A percentile compares a stretch with the other conserved stretches of the same genome.
These are phyloP conservation scores for Chimonanthus praecox DNA, from an alignment of 164 flowering plant species.

Conservation along the genomic window DNA sequence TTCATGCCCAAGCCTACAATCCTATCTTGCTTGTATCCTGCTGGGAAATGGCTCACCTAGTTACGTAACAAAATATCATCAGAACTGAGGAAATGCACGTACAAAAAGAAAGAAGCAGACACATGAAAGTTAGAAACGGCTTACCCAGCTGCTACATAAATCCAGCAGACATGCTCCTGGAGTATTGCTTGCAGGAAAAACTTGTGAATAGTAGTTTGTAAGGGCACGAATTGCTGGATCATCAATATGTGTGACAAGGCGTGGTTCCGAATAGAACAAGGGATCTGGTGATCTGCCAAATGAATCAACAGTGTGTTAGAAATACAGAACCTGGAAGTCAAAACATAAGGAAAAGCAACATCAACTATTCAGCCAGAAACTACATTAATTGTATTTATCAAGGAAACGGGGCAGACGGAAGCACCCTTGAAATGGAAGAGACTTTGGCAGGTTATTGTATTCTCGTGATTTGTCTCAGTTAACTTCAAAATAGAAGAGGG, in stretches of 20 bases:
- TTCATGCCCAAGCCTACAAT: slow-evolving; percentile 88
- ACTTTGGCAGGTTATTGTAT: too few species aligned
- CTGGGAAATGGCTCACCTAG: slow-evolving; percentile 90
- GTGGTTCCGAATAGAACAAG: slow-evolving; percentile 71
- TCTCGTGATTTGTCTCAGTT: too few species aligned
- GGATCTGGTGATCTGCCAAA: slow-evolving; percentile 68
- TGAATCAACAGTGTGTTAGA: slow-evolving; percentile 1
- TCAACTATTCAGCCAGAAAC: not conserved
- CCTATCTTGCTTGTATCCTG: slow-evolving; percentile 84
- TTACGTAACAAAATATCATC: slow-evolving; percentile 7
- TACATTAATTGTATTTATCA: not conserved
- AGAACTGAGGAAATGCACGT: not conserved
- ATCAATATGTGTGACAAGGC: slow-evolving; percentile 93
- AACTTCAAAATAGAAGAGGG: too few species aligned
- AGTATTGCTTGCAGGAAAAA: slow-evolving; percentile 81
- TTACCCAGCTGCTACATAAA: slow-evolving; percentile 97
- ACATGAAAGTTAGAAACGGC: slow-evolving; percentile 9
- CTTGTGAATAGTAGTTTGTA: slow-evolving; percentile 74
- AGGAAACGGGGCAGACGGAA: not conserved
- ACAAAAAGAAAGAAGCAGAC: not conserved
- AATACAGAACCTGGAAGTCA: not conserved
- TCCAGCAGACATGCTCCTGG: slow-evolving; percentile 80
- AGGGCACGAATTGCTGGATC: slow-evolving; percentile 92
- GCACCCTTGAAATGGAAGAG: not conserved
- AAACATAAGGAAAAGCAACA: not conserved